Conservation (phyloP, 139 green algal species). For the Auxenochlorella protothecoides region DNA sequence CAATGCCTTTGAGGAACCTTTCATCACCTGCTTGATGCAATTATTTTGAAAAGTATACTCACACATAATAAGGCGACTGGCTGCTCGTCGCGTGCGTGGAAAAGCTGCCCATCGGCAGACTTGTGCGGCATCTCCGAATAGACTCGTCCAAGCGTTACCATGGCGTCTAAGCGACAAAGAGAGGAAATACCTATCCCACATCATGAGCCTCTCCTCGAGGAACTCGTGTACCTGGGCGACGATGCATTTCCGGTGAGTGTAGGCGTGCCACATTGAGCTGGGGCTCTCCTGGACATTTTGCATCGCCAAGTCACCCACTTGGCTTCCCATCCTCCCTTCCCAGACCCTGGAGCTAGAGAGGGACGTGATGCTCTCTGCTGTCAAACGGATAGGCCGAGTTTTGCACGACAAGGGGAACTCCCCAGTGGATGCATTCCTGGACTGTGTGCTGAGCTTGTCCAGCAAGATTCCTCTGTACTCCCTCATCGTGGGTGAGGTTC, state of each 20-base stretch:
- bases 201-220: conserved; percentile 10
- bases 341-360: conserved; percentile 4
- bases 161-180: conserved; percentile 6
- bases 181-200: conserved; percentile 11
- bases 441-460: conserved; percentile 54
- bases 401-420: neutral
- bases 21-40: too few relatives aligned
- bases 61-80: too few relatives aligned
- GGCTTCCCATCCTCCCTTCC: neutral
- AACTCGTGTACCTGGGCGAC: conserved; percentile 19
- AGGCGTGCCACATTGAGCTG: too few relatives aligned
- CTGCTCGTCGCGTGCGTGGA: too few relatives aligned
- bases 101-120: too few relatives aligned
- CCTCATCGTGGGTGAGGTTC: conserved; percentile 49
- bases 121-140: too few relatives aligned
- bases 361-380: conserved; percentile 1
- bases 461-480: conserved; percentile 65
- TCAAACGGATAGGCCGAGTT: conserved; percentile 9
- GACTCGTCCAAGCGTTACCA: too few relatives aligned
- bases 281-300: conserved; percentile 1
- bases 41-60: too few relatives aligned
- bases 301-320: neutral
- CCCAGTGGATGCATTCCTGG: conserved; percentile 37
- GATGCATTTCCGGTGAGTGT: conserved; percentile 9
- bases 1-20: too few relatives aligned